phyloP scores from a whole-genome alignment of 1,284 basidiomycete genomes.

The Moesziomyces globuligerus region DNA sequence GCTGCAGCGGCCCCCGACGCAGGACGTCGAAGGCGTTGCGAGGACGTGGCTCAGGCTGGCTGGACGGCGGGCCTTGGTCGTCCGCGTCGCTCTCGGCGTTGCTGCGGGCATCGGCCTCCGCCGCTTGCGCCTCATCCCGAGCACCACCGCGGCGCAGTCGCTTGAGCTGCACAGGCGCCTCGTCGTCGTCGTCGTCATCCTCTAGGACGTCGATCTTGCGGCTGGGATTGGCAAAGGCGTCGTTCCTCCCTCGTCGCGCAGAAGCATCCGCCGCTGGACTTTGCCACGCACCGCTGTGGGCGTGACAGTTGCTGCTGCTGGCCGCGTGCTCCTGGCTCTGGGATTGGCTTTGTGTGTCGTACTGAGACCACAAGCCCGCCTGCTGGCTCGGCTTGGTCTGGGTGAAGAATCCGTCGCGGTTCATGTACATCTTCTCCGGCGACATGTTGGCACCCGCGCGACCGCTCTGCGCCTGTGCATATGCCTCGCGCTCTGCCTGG shows the following conservation, averaged over 20 bases:
- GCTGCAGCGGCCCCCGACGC: slow-evolving; percentile 4
- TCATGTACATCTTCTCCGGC: slow-evolving; percentile 58
- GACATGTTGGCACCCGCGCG: slow-evolving; percentile 6
- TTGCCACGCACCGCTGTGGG: slow-evolving; percentile 5
- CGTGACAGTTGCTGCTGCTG: background rate
- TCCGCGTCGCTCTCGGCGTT: slow-evolving; percentile 23
- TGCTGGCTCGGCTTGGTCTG: slow-evolving; percentile 58
- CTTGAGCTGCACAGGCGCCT: slow-evolving; percentile 32
- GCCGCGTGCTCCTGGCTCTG: slow-evolving; percentile 19
- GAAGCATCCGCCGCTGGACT: slow-evolving; percentile 7
- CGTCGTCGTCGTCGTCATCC: slow-evolving; percentile 22
- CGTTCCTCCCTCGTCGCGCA: slow-evolving; percentile 11
- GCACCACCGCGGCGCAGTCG: slow-evolving; percentile 31
- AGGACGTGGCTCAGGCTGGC: slow-evolving; percentile 28
- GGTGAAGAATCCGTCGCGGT: slow-evolving; percentile 62
- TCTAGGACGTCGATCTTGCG: background rate
- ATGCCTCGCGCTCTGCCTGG: slow-evolving; percentile 42
- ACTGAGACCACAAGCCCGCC: slow-evolving; percentile 26
- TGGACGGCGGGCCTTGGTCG: slow-evolving; percentile 22
- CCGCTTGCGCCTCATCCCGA: background rate
- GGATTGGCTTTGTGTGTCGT: slow-evolving; percentile 26
- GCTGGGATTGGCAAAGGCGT: slow-evolving; percentile 3
- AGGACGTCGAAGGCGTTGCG: slow-evolving; percentile 38
- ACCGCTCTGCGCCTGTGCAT: slow-evolving; percentile 22
- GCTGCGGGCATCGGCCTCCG: background rate